Evolutionary conservation across 176 grass and related monocot species (phyloP).

Genomic region (Tuctoria greenei): DNA sequence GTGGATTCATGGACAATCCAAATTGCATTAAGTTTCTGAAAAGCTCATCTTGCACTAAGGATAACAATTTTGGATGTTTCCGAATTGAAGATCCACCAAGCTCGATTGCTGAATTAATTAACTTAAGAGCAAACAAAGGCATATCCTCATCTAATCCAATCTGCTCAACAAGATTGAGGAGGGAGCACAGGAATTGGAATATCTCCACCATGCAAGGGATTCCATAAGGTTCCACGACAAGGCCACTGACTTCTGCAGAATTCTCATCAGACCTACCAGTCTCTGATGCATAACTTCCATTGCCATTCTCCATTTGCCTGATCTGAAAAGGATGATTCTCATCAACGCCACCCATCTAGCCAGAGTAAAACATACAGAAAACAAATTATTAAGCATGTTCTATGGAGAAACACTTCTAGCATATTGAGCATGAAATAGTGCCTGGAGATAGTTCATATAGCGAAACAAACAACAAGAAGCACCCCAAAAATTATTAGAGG

Average conservation of each 20-base stretch:
- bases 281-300: constrained; percentile 44
- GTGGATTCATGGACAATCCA: constrained; percentile 75
- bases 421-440: constrained; percentile 1
- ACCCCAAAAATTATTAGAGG: constrained; percentile 6
- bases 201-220: constrained; percentile 97
- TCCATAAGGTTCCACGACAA: constrained; percentile 73
- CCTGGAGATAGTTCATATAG: constrained; percentile 9
- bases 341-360: constrained; percentile 67
- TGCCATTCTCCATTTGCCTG: constrained; percentile 79
- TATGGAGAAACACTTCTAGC: constrained; percentile 7
- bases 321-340: constrained; percentile 72
- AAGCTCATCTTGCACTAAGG: constrained; percentile 86
- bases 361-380: constrained; percentile 37
- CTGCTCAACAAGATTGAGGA: constrained; percentile 75
- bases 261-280: constrained; percentile 48
- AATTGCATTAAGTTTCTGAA: constrained; percentile 97
- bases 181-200: constrained; percentile 94
- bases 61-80: constrained; percentile 71
- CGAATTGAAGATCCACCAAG: constrained; percentile 73
- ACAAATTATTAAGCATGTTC: background rate
- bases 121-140: constrained; percentile 81
- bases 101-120: constrained; percentile 92
- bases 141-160: constrained; percentile 81
- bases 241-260: constrained; percentile 39
- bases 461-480: constrained; percentile 16